Evolutionary conservation across 2,329 filamentous ascomycete species (phyloP), one percentile per base, ranked within the genome.

Genomic region (Cadophora sp.): DNA sequence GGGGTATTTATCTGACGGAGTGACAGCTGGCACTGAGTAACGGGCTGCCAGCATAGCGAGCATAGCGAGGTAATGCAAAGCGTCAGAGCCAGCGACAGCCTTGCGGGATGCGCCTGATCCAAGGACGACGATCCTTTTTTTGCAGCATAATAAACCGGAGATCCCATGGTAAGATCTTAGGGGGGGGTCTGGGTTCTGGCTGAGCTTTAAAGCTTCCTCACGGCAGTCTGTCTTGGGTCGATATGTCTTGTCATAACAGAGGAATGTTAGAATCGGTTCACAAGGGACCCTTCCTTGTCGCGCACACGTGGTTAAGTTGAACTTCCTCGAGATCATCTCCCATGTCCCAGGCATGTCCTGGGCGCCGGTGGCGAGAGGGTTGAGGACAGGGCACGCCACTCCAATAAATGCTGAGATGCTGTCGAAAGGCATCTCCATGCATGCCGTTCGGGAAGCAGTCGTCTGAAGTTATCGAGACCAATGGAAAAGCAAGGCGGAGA

Each of bases 21-120:
- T 65, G 64, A 65, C 64, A 65, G 48, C 24, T 65, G 56, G 64
- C 56, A 61, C 27, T 63, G 61, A 40, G 48, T 26, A 24, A 53
- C 37, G 46, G 29, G 19, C 60, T 3, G 16, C 27, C 51, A 55
- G 56, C 19, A 26, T 3, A 51, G 24, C n/a, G 24, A 26, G n/a
- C n/a, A n/a, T n/a, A 19, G 4, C 29, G 16, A 55, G 8, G 27
- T 12, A 55, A 31, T 16, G 27, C 29, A 40, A 55, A 27, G 62
- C 62, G 48, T 26, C 22, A 53, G 31, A 43, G 48, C 6, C 4
- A 48, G n/a, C 9, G 31, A 40, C 59, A 62, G 59, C 59, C 59
- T 62, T 26, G 59, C 40, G 16, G 59, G 59, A 29, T 31, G 16
- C 24, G 43, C 59, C 56, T 40, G 22, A 34, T 59, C 24, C 56